Percentiles rank a stretch among this genome's conserved stretches.
Conservation (phyloP, 495 filamentous ascomycete genomes). For the Mytilinidion resinicola region DNA sequence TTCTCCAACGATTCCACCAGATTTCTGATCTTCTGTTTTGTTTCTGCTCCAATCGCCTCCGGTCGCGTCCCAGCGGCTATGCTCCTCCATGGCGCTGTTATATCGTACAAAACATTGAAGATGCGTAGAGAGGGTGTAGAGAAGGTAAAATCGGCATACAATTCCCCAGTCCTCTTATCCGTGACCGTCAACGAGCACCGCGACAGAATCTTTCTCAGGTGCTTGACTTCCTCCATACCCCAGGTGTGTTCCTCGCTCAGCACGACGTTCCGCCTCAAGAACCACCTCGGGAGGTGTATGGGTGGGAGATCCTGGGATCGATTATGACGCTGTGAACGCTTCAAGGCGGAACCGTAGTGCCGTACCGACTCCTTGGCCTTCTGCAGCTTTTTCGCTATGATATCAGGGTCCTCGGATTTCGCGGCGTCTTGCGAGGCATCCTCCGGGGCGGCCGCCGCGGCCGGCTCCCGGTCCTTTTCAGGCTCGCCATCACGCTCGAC, state of each 20-base stretch:
- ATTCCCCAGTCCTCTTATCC: conserved; percentile 10
- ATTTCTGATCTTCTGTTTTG: too few relatives aligned
- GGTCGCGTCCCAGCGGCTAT: too few relatives aligned
- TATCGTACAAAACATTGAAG: conserved; percentile 7
- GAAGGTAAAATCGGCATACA: not conserved
- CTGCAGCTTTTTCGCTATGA: conserved; percentile 24
- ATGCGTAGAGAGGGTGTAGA: conserved; percentile 1
- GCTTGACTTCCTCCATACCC: not conserved
- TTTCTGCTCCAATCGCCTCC: too few relatives aligned
- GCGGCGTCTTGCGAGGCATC: conserved; percentile 4
- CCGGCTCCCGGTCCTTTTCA: conserved; percentile 6
- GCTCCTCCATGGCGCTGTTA: too few relatives aligned
- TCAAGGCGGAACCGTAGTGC: conserved; percentile 20
- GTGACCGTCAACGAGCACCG: conserved; percentile 4
- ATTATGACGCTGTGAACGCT: conserved; percentile 19
- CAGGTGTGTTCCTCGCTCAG: conserved; percentile 26
- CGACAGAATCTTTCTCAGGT: not conserved
- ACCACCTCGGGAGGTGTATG: conserved; percentile 38
- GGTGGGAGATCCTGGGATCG: conserved; percentile 23
- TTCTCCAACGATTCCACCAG: too few relatives aligned
- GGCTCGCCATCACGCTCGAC: not conserved
- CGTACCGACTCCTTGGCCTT: conserved; percentile 22
- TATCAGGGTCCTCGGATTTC: conserved; percentile 14
- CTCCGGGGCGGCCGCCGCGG: conserved; percentile 1
- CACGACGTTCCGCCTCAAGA: conserved; percentile 35